Evolutionary conservation across 805 yeast species (phyloP), one percentile per base, ranked within the genome.

Genomic region (Kurtzmaniella cleridarum): DNA sequence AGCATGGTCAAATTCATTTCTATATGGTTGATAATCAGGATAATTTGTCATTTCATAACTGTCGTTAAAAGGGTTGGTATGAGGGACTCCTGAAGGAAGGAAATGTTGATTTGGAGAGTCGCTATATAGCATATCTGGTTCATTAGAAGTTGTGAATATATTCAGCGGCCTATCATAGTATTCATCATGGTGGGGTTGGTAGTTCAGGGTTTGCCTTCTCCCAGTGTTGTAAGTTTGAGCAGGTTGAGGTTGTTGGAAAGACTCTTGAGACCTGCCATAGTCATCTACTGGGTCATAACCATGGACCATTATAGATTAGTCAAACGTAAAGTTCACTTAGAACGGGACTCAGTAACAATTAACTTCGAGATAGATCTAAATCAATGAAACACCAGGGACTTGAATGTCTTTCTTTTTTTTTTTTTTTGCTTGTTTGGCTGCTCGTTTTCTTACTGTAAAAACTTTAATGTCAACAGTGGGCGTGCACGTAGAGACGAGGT

Each of bases 1-100:
- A n/a, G 72, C 63, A 48, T 63, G 68, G 40, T 54, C 50, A 41
- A 53, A 65, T 34, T 47, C 41, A 26, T 38, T 37, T 18, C 39
- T 37, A 20, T 34, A 36, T 26, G 38, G 36, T 5, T 28, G 38
- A 39, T 41, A 20, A 32, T 38, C 33, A 45, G 51, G 17, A 12
- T 18, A 15, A 23, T 16, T 13, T 27, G 13, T 50, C 45, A 49
- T 35, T 34, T 49, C 55, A 36, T 48, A 50, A 43, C 51, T 42
- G 35, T 40, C 40, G 5, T 41, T 35, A 16, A 29, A 33, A 28
- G 44, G 35, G n/a, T 38, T 36, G 34, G 41, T 32, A 16, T 39
- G 13, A 30, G 33, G 33, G 38, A 36, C 33, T 37, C 26, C 9
- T 30, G 34, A 7, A 32, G 39, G 32, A 38, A 27, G 30, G 42